A percentile compares a stretch with the other conserved stretches of the same genome.
Conservation (phyloP, 257 asterid species). For the Primulina huaijiensis region DNA sequence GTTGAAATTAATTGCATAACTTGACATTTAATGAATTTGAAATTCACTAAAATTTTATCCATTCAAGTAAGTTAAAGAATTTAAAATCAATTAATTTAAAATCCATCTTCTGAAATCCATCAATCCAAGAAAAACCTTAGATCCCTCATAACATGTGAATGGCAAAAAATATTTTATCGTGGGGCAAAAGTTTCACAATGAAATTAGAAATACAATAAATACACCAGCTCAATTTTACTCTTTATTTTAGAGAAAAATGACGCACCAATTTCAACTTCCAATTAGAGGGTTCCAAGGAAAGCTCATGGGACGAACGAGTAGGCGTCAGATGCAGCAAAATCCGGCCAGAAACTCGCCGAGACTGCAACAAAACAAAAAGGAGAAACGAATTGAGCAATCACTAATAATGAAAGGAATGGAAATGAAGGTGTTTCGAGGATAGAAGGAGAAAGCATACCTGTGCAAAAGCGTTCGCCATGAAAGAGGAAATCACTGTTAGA, state of each 20-base stretch:
- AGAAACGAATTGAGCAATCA: neutral
- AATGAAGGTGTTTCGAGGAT: conserved; percentile 1
- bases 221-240: neutral
- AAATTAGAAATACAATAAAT: neutral
- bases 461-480: conserved; percentile 44
- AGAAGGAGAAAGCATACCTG: conserved; percentile 29
- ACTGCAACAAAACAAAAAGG: conserved; percentile 11
- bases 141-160: neutral
- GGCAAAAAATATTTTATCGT: too few species aligned
- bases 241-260: neutral
- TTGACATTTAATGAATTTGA: too few species aligned
- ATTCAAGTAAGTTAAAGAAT: too few species aligned
- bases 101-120: too few species aligned
- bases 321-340: conserved; percentile 32
- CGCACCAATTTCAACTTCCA: conserved; percentile 35
- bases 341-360: conserved; percentile 30
- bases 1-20: too few species aligned
- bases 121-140: neutral
- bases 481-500: neutral
- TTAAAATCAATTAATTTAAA: too few species aligned
- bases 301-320: conserved; percentile 29
- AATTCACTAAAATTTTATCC: too few species aligned
- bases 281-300: conserved; percentile 26
- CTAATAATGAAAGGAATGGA: neutral
- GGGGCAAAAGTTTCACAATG: neutral